Base-by-base conservation (phyloP, 257 asterid genomes). In the Solanum corneliomulleri region DNA sequence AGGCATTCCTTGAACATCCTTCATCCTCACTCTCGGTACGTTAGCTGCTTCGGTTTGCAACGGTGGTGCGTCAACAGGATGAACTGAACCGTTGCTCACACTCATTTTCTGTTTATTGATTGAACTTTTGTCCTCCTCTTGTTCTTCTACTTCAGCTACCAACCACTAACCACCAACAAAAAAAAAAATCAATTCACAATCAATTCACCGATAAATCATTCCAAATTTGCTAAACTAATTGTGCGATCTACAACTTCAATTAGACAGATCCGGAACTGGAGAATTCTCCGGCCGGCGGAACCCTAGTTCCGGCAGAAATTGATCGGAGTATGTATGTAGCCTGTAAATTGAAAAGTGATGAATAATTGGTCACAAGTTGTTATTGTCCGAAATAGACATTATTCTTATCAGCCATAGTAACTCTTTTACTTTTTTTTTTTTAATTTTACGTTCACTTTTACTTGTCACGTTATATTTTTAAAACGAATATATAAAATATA, bases 41-140 rank as follows among this genome's bases (percentile, higher is more conserved):
- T 93, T 92, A 45, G 95, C 98, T 23, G 95, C 97, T 87, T 96
- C 99, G 64, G 98, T 96, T 93, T 94, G 97, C 89, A 91, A 80
- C 91, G 98, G 98, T 92, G 99, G 99, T 90, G 94, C 98, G 91
- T 93, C 99, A 72, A 94, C 96, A 6, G 99, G 99, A 89, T 97
- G 98, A 90, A 97, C 98, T 89, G 98, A 91, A 80, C 96, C 97
- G 93, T 93, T 98, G 89, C 95, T 91, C 91, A 91, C 90, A 89
- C 93, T 95, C 99, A 97, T 96, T 42, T 72, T 62, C 31, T 39
- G 25, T 11, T 44, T 80, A 3, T 47, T 15, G 31, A 60, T 16
- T 35, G 11, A 21, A 45, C 11, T 15, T 45, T 47, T 9, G 85
- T 80, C 64, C 16, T 74, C 81, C 23, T 72, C 81, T 72, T 72